These are phyloP conservation scores for Cymbopogon flexuosus DNA, from an alignment of 202 grass and related monocot genomes.

Conservation along the genomic window DNA sequence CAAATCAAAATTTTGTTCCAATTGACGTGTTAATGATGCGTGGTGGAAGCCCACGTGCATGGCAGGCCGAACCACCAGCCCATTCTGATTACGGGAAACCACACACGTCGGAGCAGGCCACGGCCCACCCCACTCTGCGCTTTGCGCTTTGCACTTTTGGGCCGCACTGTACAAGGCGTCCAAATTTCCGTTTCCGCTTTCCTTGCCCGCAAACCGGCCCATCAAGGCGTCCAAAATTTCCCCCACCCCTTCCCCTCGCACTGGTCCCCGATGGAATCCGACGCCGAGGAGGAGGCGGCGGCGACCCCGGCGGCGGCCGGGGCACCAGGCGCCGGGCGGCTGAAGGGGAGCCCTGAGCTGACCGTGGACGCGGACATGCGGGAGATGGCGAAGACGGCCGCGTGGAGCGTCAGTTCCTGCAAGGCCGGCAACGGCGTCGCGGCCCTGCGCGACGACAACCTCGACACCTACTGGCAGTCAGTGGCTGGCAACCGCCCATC, in stretches of 20 bases:
- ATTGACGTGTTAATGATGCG: too few relatives aligned
- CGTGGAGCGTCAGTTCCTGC: constrained; percentile 94
- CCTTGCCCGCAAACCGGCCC: too few relatives aligned
- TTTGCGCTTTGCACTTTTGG: too few relatives aligned
- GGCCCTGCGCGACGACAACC: constrained; percentile 76
- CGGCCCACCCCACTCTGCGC: too few relatives aligned
- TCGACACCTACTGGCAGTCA: constrained; percentile 82
- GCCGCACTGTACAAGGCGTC: too few relatives aligned
- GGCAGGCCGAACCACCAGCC: neutral
- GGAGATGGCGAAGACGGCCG: constrained; percentile 71
- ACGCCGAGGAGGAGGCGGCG: constrained; percentile 35
- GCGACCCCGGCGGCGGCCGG: constrained; percentile 18
- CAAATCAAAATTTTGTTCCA: too few relatives aligned
- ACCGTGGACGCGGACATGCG: constrained; percentile 62
- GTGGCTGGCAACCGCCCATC: neutral
- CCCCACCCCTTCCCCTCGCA: neutral
- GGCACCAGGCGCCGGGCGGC: constrained; percentile 18
- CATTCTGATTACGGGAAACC: too few relatives aligned
- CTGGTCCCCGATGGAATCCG: constrained; percentile 30
- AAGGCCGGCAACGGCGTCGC: constrained; percentile 80
- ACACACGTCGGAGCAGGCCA: too few relatives aligned
- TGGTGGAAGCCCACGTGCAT: neutral
- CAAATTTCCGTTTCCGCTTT: too few relatives aligned
- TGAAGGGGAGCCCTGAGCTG: constrained; percentile 57
- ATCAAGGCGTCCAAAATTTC: too few relatives aligned